Conservation (phyloP, 805 yeast species). For the Candida sphagnicola region DNA sequence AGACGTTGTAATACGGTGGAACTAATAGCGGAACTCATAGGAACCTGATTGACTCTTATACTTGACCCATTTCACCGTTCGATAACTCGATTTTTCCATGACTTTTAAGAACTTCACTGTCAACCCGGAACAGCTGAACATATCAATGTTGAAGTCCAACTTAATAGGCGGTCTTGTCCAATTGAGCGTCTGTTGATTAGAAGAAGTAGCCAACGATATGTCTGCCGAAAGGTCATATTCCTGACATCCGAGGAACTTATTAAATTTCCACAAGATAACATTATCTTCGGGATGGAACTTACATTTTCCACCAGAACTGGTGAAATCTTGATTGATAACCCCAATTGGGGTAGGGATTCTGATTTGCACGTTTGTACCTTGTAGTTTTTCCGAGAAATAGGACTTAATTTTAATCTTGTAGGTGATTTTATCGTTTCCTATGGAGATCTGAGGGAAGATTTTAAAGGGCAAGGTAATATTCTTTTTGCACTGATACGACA, state of each 20-base stretch:
- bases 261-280: slow-evolving; percentile 64
- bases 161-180: slow-evolving; percentile 80
- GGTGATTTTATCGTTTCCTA: slow-evolving; percentile 44
- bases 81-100: slow-evolving; percentile 53
- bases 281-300: slow-evolving; percentile 65
- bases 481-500: slow-evolving; percentile 54
- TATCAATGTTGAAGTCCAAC: slow-evolving; percentile 61
- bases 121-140: slow-evolving; percentile 76
- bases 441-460: slow-evolving; percentile 51
- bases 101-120: slow-evolving; percentile 70
- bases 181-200: slow-evolving; percentile 10
- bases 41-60: slow-evolving; percentile 74
- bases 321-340: slow-evolving; percentile 21
- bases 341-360: slow-evolving; percentile 64
- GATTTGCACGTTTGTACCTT: slow-evolving; percentile 61
- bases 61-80: slow-evolving; percentile 84
- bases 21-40: slow-evolving; percentile 72
- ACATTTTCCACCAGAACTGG: slow-evolving; percentile 68
- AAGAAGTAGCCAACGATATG: slow-evolving; percentile 26
- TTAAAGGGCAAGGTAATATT: slow-evolving; percentile 69
- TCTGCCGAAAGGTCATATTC: slow-evolving; percentile 60
- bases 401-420: slow-evolving; percentile 63
- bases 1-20: background rate
- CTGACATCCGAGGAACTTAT: slow-evolving; percentile 62
- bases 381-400: slow-evolving; percentile 50